These are phyloP conservation scores for Dendrobium nobile DNA, from an alignment of 106 monocot genomes.

Conservation along the genomic window DNA sequence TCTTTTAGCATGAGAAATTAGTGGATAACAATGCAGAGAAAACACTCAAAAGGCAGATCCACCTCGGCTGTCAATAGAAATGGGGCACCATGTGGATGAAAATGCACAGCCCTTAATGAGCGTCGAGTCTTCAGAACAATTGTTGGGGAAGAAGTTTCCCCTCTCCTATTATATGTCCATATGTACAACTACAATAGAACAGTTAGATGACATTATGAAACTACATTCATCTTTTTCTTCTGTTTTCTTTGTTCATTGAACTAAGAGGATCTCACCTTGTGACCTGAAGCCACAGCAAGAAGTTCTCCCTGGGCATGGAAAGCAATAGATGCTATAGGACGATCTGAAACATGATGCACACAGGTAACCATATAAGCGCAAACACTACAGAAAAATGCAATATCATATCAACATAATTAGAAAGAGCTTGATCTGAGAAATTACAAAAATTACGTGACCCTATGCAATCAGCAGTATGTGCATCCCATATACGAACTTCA, in stretches of 20 bases:
- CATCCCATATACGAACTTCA: slow-evolving; percentile 96
- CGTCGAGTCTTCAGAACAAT: slow-evolving; percentile 84
- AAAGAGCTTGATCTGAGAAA: slow-evolving; percentile 9
- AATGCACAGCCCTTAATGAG: slow-evolving; percentile 93
- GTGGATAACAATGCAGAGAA: not conserved
- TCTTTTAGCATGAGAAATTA: not conserved
- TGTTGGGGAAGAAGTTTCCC: slow-evolving; percentile 55
- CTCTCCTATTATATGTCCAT: slow-evolving; percentile 85
- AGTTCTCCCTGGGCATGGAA: slow-evolving; percentile 94
- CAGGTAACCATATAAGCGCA: not conserved
- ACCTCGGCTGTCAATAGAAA: slow-evolving; percentile 93
- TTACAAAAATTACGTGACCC: slow-evolving; percentile 83
- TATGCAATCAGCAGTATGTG: slow-evolving; percentile 72
- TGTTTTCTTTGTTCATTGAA: not conserved
- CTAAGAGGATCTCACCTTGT: slow-evolving; percentile 49
- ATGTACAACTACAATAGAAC: slow-evolving; percentile 63
- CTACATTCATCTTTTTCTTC: not conserved
- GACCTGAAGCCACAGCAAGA: slow-evolving; percentile 98
- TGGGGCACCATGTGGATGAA: slow-evolving; percentile 93
- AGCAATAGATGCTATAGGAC: slow-evolving; percentile 95
- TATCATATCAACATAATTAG: not conserved
- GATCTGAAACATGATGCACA: slow-evolving; percentile 44
- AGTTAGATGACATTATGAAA: not conserved
- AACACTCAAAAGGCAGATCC: not conserved
- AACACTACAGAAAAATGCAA: not conserved